A percentile compares a stretch with the other conserved stretches of the same genome.
These are phyloP conservation scores for Populus ilicifolia DNA, from an alignment of 345 rosid genomes.

Conservation along the genomic window DNA sequence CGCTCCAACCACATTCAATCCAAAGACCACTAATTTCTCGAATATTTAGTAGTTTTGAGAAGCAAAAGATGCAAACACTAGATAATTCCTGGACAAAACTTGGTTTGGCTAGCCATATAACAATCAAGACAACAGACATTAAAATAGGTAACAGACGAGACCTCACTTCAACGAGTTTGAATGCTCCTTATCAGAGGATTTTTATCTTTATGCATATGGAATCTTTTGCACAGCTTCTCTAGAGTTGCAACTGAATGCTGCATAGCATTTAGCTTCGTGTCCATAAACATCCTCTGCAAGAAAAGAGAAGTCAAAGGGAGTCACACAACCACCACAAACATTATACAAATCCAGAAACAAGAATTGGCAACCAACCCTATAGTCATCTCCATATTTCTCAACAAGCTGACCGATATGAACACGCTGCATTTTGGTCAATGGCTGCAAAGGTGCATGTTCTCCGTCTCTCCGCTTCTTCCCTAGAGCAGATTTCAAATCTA, in stretches of 20 bases:
- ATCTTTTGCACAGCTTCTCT: constrained; percentile 66
- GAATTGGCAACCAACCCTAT: constrained; percentile 43
- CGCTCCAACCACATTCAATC: background rate
- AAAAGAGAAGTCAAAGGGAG: background rate
- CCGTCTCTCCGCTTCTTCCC: constrained; percentile 91
- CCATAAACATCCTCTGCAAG: constrained; percentile 82
- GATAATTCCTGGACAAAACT: background rate
- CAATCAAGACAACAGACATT: background rate
- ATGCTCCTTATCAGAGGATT: constrained; percentile 48
- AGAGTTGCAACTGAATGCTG: constrained; percentile 73
- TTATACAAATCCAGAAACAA: background rate
- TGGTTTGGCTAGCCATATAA: background rate
- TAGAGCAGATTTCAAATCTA: constrained; percentile 81
- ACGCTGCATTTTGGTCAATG: constrained; percentile 78
- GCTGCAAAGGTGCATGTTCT: constrained; percentile 64
- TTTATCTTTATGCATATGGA: constrained; percentile 43
- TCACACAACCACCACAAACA: background rate
- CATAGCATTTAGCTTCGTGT: constrained; percentile 75
- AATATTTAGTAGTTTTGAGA: background rate
- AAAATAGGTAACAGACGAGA: background rate
- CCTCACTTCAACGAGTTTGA: constrained; percentile 8
- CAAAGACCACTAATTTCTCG: background rate
- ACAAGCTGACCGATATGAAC: constrained; percentile 47
- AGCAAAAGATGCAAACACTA: background rate
- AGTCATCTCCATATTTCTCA: constrained; percentile 74